These are phyloP conservation scores for Scheffersomyces illinoinensis DNA, from an alignment of 1,139 yeast species.

Conservation along the genomic window DNA sequence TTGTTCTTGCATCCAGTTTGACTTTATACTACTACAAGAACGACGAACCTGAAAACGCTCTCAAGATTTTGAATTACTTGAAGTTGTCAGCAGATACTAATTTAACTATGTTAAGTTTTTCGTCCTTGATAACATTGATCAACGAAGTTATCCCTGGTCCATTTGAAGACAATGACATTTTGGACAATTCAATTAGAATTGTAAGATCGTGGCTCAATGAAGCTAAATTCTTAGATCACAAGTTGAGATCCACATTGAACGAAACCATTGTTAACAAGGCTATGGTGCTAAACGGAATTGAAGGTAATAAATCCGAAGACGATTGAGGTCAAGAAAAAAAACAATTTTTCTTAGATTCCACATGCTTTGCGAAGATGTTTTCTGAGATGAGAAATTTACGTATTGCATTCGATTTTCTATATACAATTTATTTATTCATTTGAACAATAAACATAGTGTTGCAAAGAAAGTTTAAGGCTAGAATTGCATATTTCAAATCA, in stretches of 20 bases:
- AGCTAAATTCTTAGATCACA: conserved; percentile 20
- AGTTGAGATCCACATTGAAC: conserved; percentile 29
- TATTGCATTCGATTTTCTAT: not conserved
- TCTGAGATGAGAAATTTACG: not conserved
- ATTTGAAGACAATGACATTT: conserved; percentile 20
- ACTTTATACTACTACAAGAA: conserved; percentile 25
- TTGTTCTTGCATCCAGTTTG: conserved; percentile 31
- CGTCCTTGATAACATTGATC: conserved; percentile 31
- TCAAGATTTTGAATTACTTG: conserved; percentile 28
- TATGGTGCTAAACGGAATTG: conserved; percentile 33
- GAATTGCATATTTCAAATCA: not conserved
- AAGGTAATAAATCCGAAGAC: conserved; percentile 14
- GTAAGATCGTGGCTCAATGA: conserved; percentile 36
- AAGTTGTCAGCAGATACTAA: conserved; percentile 18
- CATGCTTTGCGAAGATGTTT: not conserved
- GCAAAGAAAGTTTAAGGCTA: not conserved
- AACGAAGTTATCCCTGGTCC: conserved; percentile 22
- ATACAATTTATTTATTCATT: not conserved
- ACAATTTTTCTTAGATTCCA: not conserved
- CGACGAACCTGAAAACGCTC: conserved; percentile 18
- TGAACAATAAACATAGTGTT: conserved; percentile 1
- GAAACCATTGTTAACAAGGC: conserved; percentile 36
- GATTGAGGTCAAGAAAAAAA: conserved; percentile 6
- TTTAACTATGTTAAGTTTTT: conserved; percentile 27
- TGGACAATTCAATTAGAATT: conserved; percentile 31